Base-by-base conservation (phyloP, 2,329 filamentous ascomycete genomes). In the Nemania sp. region DNA sequence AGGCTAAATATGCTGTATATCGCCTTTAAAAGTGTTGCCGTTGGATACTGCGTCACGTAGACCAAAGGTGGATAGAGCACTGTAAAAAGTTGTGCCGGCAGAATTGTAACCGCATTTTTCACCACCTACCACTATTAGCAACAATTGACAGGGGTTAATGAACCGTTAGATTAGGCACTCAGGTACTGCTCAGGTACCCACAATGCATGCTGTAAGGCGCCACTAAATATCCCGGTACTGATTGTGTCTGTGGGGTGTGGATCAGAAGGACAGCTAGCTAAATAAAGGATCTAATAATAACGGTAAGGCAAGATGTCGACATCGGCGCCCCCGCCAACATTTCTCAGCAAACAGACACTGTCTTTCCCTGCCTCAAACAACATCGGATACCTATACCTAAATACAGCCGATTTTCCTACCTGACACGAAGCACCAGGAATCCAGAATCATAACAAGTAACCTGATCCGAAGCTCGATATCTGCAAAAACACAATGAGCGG, bases 401-500 rank as follows among this genome's bases (percentile, higher is more conserved):
- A 47, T 11, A 47, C 43, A n/a, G n/a, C n/a, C n/a, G 15, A 11
- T 20, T 3, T 20, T 47, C 43, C 43, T 32, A 47, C 43, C 20
- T 62, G 27, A 60, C n/a, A 7, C 57, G 54, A 26, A 64, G 45
- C 41, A 51, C n/a, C 26, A 47, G 63, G 26, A 62, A 58, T 24
- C 32, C 10, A 57, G 18, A 13, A 11, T 7, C 11, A 35, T 59
- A 59, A 24, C 13, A 3, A 41, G 13, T 26, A 10, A 11, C 11
- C 11, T 27, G 10, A 18, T 18, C 26, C 35, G 11, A 20, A n/a
- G 20, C 29, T 15, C 45, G 18, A 26, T 1, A n/a, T 26, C 5
- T 24, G 2, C 38, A 24, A 24, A 24, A 13, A 62, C 58, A 64
- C 62, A 10, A 78, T 88, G 85, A 82, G 80, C 65, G 79, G 78